phyloP scores from a whole-genome alignment of 768 basidiomycete genomes.

The Leucosporidium yakuticum region DNA sequence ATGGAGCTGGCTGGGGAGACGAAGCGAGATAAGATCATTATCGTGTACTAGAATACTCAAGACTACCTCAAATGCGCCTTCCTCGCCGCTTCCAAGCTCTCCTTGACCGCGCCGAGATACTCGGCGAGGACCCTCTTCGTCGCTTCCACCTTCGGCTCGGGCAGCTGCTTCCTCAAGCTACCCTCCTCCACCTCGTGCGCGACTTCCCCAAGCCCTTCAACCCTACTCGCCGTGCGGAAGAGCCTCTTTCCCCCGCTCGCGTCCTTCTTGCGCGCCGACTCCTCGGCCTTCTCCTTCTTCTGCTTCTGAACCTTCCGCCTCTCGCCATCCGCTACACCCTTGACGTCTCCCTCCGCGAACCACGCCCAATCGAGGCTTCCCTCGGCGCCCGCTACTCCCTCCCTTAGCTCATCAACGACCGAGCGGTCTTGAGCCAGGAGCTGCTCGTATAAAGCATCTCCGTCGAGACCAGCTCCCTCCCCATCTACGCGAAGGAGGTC shows the following conservation, averaged over 20 bases:
- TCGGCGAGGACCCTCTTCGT: neutral
- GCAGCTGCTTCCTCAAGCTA: neutral
- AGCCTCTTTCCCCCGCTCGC: neutral
- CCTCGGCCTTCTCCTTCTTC: conserved; percentile 2
- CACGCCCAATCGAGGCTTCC: too few species aligned
- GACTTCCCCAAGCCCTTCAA: neutral
- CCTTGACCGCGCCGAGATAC: neutral
- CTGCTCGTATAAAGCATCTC: neutral
- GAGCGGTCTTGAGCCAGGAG: neutral
- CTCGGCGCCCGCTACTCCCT: neutral
- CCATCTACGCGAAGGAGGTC: conserved; percentile 13
- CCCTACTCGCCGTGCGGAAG: neutral
- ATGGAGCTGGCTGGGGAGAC: too few species aligned
- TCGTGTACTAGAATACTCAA: too few species aligned
- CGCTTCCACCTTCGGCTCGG: neutral
- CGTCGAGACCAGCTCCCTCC: too few species aligned
- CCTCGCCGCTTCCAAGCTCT: too few species aligned
- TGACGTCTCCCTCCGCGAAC: neutral
- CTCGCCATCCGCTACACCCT: neutral
- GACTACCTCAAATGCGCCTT: too few species aligned
- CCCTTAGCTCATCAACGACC: neutral
- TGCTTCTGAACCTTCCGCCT: neutral
- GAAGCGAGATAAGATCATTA: too few species aligned
- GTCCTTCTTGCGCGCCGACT: neutral
- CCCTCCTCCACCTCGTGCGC: neutral